Evolutionary conservation across 139 green algal genomes (phyloP).

Genomic region (Ulvella scutata): DNA sequence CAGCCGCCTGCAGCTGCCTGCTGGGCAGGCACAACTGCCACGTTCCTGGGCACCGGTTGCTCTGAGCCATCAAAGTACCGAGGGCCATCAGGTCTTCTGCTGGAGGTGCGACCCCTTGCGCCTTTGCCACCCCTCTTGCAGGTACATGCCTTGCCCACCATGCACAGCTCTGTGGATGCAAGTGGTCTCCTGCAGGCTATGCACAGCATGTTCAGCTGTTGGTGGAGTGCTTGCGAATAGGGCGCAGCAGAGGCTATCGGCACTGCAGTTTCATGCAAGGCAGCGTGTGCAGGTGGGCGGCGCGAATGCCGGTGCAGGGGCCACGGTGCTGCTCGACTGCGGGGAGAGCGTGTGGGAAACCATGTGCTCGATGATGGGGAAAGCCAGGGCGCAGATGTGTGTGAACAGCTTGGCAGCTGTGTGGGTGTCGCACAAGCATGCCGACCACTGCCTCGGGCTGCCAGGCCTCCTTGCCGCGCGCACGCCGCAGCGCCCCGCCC

Average conservation of each 20-base stretch:
- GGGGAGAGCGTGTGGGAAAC: constrained; percentile 51
- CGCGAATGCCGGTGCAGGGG: neutral
- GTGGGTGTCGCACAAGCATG: constrained; percentile 77
- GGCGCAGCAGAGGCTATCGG: no score
- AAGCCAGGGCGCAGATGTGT: constrained; percentile 11
- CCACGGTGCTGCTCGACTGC: constrained; percentile 49
- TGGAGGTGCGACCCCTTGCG: constrained; percentile 6
- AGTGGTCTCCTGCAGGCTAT: neutral
- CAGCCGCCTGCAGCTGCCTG: neutral
- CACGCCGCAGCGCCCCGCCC: constrained; percentile 5
- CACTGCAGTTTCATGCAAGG: no score
- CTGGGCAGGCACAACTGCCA: neutral
- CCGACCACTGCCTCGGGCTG: constrained; percentile 55
- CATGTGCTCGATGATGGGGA: constrained; percentile 27
- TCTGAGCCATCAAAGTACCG: constrained; percentile 74
- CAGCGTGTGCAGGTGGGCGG: neutral
- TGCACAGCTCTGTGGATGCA: neutral
- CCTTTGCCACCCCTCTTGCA: no score
- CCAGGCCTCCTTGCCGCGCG: constrained; percentile 27
- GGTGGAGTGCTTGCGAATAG: no score
- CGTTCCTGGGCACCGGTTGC: constrained; percentile 64
- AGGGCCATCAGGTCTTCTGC: constrained; percentile 37
- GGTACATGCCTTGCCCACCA: neutral
- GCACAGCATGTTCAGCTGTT: neutral
- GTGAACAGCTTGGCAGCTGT: constrained; percentile 31